Evolutionary conservation across 257 asterid genomes (phyloP).

Genomic region (Vinca minor): DNA sequence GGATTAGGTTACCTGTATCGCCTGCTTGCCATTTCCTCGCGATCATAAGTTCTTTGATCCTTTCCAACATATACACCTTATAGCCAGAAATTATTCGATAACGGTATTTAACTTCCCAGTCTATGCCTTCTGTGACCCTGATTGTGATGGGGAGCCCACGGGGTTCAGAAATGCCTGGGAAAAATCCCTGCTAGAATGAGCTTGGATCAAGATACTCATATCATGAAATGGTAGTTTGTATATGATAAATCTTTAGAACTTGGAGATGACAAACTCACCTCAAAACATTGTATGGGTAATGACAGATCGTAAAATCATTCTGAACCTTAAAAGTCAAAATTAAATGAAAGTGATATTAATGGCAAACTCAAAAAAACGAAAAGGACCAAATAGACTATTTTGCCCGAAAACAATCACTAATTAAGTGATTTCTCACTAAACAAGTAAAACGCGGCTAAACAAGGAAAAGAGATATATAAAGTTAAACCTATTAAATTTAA

Average conservation of each 20-base stretch:
- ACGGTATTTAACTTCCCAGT: conserved; percentile 55
- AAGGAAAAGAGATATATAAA: background rate
- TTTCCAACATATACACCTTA: conserved; percentile 56
- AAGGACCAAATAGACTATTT: too few relatives aligned
- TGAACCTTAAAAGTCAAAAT: too few relatives aligned
- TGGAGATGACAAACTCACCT: conserved; percentile 37
- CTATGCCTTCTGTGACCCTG: conserved; percentile 60
- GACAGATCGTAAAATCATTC: too few relatives aligned
- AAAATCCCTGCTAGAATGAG: conserved; percentile 39
- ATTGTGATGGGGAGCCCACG: conserved; percentile 43
- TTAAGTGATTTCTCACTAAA: conserved; percentile 19
- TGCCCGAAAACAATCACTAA: too few relatives aligned
- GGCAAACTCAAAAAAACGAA: too few relatives aligned
- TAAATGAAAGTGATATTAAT: too few relatives aligned
- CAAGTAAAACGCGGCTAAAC: conserved; percentile 20
- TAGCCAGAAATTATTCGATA: conserved; percentile 48
- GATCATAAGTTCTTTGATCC: conserved; percentile 56
- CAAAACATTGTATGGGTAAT: conserved; percentile 57
- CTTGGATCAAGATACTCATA: background rate
- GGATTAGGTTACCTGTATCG: conserved; percentile 42
- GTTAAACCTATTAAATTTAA: conserved; percentile 2
- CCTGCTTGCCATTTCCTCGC: conserved; percentile 62
- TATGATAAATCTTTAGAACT: background rate
- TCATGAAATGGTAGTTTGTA: background rate
- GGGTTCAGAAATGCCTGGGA: conserved; percentile 53